Percentiles rank a stretch among this genome's conserved stretches.
Evolutionary conservation across 306 rosid genomes (phyloP).

Genomic region (Corylus avellana): DNA sequence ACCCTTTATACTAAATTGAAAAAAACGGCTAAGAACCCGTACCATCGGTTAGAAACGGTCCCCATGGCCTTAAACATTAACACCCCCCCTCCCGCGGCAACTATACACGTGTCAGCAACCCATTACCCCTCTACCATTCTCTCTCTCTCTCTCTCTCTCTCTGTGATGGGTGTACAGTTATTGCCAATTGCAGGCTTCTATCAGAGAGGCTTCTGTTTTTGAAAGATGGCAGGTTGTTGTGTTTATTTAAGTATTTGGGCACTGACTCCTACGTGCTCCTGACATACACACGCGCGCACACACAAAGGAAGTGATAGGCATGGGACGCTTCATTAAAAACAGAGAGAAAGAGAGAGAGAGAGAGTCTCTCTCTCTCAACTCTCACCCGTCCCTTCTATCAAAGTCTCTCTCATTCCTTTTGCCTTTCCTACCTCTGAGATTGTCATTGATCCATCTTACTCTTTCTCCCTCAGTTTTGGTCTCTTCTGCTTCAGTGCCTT

Average conservation of each 20-base stretch:
- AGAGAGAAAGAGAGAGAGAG: not conserved
- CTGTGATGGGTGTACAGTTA: not conserved
- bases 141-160: not conserved
- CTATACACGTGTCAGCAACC: slow-evolving; percentile 29
- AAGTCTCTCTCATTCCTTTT: slow-evolving; percentile 70
- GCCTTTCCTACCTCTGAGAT: slow-evolving; percentile 44
- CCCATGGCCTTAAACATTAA: not conserved
- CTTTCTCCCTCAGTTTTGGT: not conserved
- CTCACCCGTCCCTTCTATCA: slow-evolving; percentile 38
- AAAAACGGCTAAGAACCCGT: slow-evolving; percentile 40
- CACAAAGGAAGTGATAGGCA: slow-evolving; percentile 7
- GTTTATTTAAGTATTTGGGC: slow-evolving; percentile 24
- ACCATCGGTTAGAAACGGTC: slow-evolving; percentile 21
- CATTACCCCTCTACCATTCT: not conserved
- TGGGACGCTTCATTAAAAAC: slow-evolving; percentile 42
- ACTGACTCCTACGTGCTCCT: slow-evolving; percentile 56
- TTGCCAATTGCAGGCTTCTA: not conserved
- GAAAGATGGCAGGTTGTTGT: slow-evolving; percentile 3
- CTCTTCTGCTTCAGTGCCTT: slow-evolving; percentile 8
- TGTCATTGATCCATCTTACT: slow-evolving; percentile 47
- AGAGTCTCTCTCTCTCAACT: not conserved
- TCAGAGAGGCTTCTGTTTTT: not conserved
- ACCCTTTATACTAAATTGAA: slow-evolving; percentile 3
- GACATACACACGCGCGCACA: not conserved
- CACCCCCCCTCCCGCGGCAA: not conserved